A percentile compares a stretch with the other conserved stretches of the same genome.
Evolutionary conservation across 495 filamentous ascomycete genomes (phyloP).

Genomic region (Haplographium delicatum): DNA sequence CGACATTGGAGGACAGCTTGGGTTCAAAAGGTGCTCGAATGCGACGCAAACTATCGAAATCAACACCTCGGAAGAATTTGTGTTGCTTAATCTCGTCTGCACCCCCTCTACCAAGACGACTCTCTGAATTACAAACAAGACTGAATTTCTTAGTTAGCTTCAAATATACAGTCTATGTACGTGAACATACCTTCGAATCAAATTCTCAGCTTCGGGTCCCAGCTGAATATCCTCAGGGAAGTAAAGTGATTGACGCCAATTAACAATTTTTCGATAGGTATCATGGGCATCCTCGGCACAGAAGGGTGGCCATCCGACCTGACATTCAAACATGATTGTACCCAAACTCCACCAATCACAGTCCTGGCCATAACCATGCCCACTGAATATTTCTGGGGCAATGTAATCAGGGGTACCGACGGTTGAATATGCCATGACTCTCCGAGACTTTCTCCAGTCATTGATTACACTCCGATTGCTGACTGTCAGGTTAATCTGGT

Average conservation of each 20-base stretch:
- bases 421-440: conserved; percentile 95
- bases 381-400: conserved; percentile 95
- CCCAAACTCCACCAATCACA: conserved; percentile 99
- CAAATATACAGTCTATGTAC: neutral
- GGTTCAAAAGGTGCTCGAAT: conserved; percentile 97
- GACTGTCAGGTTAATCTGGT: conserved; percentile 97
- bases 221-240: conserved; percentile 93
- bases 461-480: conserved; percentile 96
- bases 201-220: conserved; percentile 76
- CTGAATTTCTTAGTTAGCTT: conserved; percentile 41
- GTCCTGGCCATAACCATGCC: conserved; percentile 88
- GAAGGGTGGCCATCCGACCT: conserved; percentile 98
- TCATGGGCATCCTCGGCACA: conserved; percentile 96
- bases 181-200: conserved; percentile 70
- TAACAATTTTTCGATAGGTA: conserved; percentile 98
- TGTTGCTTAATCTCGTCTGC: conserved; percentile 89
- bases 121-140: conserved; percentile 85
- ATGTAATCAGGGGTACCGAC: conserved; percentile 99
- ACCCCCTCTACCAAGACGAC: conserved; percentile 79
- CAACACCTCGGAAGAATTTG: conserved; percentile 91
- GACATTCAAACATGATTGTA: conserved; percentile 99
- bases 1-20: conserved; percentile 81
- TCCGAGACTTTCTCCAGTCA: conserved; percentile 93
- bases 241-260: conserved; percentile 92
- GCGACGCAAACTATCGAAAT: conserved; percentile 83